Base-by-base conservation (phyloP, 345 rosid genomes). In the Pugionium cornutum region DNA sequence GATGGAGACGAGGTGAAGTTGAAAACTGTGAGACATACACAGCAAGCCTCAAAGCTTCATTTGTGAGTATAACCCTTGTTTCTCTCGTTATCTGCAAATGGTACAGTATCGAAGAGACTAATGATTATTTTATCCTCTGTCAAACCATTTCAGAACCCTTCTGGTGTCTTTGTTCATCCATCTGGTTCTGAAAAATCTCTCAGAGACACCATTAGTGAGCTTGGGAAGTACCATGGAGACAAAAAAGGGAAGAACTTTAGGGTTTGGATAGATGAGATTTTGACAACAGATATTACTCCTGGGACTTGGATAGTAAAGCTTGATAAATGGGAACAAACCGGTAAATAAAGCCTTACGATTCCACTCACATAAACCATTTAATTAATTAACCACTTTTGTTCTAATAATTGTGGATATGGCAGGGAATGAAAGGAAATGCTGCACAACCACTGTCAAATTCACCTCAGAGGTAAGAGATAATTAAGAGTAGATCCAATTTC, bases 1-100 rank as follows among this genome's bases (percentile, higher is more conserved):
- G 77, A 76, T 88, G 95, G 92, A 85, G 97, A 80, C 84, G 91
- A 72, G 91, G 86, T 60, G 99, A 94, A 68, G 63, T 87, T 54
- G 96, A 83, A 44, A 86, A 86, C 49, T 83, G 57, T 36, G 95
- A 83, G 74, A 32, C 69, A 62, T 83, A 82, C 77, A 61, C 81
- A 52, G 78, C 86, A 67, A 75, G 83, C 58, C 57, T 90, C 67
- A 84, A 81, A 77, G 81, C 89, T 72, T 78, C 83, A 69, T 85
- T 80, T 64, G 97, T 94, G 84, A 61, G 97, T 80, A 53, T 54
- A 31, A 53, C 11, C 25, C 9, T 46, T 62, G 39, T 32, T 49
- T 34, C 9, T 63, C 41, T 33, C 42, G 63, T 53, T 56, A 45
- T 27, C 29, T 5, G 9, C 43, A 33, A 43, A 25, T 33, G n/a